Evolutionary conservation across 2,329 filamentous ascomycete genomes (phyloP), one percentile per base, ranked within the genome.

Genomic region (Zelopaecilomyces penicillatus): DNA sequence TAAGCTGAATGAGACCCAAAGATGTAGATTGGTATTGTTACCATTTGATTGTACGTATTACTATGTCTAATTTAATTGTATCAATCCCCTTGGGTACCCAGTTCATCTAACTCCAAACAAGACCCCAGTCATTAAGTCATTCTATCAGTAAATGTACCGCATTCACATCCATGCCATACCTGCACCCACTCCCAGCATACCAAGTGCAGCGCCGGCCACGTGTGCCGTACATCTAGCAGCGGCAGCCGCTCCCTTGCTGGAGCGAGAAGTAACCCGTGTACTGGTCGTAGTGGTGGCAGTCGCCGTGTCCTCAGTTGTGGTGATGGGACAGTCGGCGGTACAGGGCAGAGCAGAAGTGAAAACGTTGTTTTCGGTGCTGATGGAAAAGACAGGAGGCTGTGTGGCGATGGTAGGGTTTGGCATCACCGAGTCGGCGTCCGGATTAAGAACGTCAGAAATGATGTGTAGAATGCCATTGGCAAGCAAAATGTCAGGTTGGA

Each of bases 401-500:
- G 70, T 68, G 27, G 54, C 55, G 2, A 60, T 50, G 3, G 55
- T 57, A 5, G 65, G 62, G 39, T 73, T 60, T 1, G 70, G 70
- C 12, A 51, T 48, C 3, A 56, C 60, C 3, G 51, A 52, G 10
- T 61, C 46, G 4, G 57, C 63, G 33, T 68, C 57, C 1, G 69
- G 71, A 54, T 70, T 74, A 30, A 76, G 60, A 6, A 74, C 69
- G 45, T 65, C 68, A 55, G 82, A 76, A 45, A 80, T 67, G 37
- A 80, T 64, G 57, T 81, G 78, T 19, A 79, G 59, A 40, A 80
- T 74, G 34, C 77, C 77, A 53, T 80, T 80, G 44, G 73, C 69
- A 38, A 77, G 58, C 11, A 81, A 62, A 30, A 77, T 67, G 51
- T 80, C 74, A 1, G 70, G 63, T 48, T 68, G 63, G n/a, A 74